Percentiles rank a stretch among this genome's conserved stretches.
Evolutionary conservation across 495 filamentous ascomycete species (phyloP).

Genomic region (Podospora pseudocomata): DNA sequence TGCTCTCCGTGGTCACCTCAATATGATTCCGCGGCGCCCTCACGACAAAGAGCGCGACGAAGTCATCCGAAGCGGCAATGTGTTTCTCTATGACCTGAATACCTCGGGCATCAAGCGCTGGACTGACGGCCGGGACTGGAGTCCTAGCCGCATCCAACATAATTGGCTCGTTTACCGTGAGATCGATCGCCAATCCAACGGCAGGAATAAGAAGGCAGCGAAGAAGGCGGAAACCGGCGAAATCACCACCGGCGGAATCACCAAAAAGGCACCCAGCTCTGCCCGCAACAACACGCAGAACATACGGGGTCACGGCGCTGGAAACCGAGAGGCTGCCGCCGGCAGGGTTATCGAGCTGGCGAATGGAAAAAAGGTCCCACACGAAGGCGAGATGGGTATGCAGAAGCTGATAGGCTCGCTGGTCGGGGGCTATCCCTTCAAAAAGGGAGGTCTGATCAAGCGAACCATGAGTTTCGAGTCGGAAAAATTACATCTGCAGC

Average conservation of each 20-base stretch:
- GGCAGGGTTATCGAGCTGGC: background rate
- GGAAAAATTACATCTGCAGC: constrained; percentile 48
- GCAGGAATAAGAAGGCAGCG: constrained; percentile 83
- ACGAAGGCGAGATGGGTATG: background rate
- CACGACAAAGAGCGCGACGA: constrained; percentile 74
- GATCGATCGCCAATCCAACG: constrained; percentile 69
- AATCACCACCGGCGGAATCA: background rate
- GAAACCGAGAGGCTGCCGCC: too few species aligned
- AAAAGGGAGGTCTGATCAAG: constrained; percentile 45
- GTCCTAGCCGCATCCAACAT: constrained; percentile 80
- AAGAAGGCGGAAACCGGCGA: constrained; percentile 23
- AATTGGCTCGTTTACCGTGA: constrained; percentile 92
- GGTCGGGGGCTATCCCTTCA: background rate
- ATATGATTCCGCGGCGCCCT: constrained; percentile 71
- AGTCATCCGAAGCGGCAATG: constrained; percentile 75
- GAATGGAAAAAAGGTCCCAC: background rate
- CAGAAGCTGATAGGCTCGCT: background rate
- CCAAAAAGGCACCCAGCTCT: background rate
- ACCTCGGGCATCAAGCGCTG: constrained; percentile 88
- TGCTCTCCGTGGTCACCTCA: constrained; percentile 62
- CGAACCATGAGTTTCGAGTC: constrained; percentile 73
- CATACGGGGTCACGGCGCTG: too few species aligned
- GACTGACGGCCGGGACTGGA: constrained; percentile 90
- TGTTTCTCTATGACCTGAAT: constrained; percentile 88
- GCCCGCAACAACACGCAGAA: background rate